Evolutionary conservation across 768 basidiomycete genomes (phyloP).

Genomic region (Imleria badia): DNA sequence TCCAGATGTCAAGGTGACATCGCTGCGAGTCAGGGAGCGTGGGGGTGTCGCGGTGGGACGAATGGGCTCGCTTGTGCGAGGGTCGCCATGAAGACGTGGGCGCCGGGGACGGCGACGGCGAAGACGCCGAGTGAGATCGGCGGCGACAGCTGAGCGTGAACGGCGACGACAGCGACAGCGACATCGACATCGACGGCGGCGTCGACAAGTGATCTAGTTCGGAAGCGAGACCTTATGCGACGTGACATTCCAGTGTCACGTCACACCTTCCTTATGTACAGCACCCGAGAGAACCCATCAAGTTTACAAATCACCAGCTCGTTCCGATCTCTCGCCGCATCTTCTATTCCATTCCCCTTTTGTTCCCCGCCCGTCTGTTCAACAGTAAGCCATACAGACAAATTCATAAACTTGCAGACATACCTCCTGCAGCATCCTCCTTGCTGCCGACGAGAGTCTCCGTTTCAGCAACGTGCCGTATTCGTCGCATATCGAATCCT

Average conservation of each 20-base stretch:
- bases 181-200: constrained; percentile 8
- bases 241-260: constrained; percentile 21
- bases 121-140: constrained; percentile 52
- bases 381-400: not conserved
- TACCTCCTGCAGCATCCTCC: constrained; percentile 32
- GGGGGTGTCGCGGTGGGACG: constrained; percentile 37
- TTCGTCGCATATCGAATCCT: constrained; percentile 6
- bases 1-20: constrained; percentile 55
- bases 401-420: not conserved
- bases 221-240: constrained; percentile 9
- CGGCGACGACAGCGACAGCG: constrained; percentile 35
- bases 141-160: constrained; percentile 42
- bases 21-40: constrained; percentile 41
- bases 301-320: constrained; percentile 25
- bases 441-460: constrained; percentile 29
- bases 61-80: constrained; percentile 50
- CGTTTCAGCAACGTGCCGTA: constrained; percentile 34
- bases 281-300: constrained; percentile 13
- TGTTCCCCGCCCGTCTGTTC: constrained; percentile 1
- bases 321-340: not conserved
- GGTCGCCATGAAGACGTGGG: constrained; percentile 40
- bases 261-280: constrained; percentile 25
- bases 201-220: constrained; percentile 16
- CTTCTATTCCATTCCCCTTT: too few species aligned
- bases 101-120: constrained; percentile 35